Base-by-base conservation (phyloP, 495 filamentous ascomycete species). In the Daldinia grandis region DNA sequence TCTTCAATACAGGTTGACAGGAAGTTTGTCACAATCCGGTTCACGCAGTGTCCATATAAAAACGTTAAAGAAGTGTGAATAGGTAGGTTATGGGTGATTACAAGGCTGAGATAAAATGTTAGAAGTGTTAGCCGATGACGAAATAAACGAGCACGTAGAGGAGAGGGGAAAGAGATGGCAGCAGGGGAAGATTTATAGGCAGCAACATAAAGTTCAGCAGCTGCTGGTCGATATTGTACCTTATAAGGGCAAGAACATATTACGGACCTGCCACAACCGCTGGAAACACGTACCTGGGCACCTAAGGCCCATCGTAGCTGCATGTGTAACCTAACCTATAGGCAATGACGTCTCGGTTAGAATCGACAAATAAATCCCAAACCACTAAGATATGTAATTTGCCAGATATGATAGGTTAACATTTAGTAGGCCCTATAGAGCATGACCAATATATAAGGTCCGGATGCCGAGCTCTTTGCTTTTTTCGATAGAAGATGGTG, bases 401-500 rank as follows among this genome's bases (percentile, higher is more conserved):
- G 14, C 44, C 44, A 21, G 3, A 24, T 10, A 12, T 50, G 44
- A 53, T 53, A 53, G 24, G 25, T 17, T 14, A 53, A 14, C 5
- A n/a, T 14, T 17, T 27, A 30, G 12, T 1, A 9, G 7, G n/a
- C 5, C 27, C 25, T 30, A 28, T 53, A 30, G 14, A 30, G 14
- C n/a, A 53, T 30, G 27, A 53, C 27, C 49, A 30, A n/a, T 30
- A 53, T 53, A 27, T 50, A 53, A 21, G 42, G 42, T 53, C 25
- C 6, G 49, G 25, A 5, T 28, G 25, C 27, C 21, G 25, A 53
- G 49, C 24, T 53, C 8, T 47, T 47, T 47, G 19, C 42, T 47
- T 47, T 47, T 44, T 24, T 3, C 1, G 9, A 47, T 47, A 5
- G 19, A 21, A 47, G 19, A 10, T 47, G 42, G 42, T 47, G 42